These are phyloP conservation scores for Furcasterigmium sp. DNA, from an alignment of 2,329 filamentous ascomycete species.

Conservation along the genomic window DNA sequence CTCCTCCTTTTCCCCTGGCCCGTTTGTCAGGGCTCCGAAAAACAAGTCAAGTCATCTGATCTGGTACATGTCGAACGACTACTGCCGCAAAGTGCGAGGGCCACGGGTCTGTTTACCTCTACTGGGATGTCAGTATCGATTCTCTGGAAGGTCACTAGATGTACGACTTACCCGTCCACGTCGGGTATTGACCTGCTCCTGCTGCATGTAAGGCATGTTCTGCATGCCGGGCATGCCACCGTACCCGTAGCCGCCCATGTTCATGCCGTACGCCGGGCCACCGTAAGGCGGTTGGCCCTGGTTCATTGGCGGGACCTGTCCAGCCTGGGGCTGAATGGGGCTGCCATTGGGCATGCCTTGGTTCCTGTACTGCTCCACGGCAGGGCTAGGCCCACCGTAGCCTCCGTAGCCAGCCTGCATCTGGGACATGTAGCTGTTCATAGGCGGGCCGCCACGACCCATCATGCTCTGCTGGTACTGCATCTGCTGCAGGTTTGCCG, in stretches of 20 bases:
- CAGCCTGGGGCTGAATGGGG: slow-evolving; percentile 40
- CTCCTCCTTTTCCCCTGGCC: too few species aligned
- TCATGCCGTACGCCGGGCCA: slow-evolving; percentile 44
- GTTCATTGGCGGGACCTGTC: slow-evolving; percentile 35
- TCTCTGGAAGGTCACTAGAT: too few species aligned
- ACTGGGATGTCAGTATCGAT: too few species aligned
- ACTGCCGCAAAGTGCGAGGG: too few species aligned
- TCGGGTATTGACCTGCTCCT: slow-evolving; percentile 50
- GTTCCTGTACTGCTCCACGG: slow-evolving; percentile 52
- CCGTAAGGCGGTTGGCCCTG: slow-evolving; percentile 35
- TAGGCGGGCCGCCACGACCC: slow-evolving; percentile 44
- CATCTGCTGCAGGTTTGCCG: slow-evolving; percentile 47
- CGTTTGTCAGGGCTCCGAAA: too few species aligned
- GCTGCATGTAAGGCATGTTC: slow-evolving; percentile 48
- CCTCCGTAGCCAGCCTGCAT: slow-evolving; percentile 52
- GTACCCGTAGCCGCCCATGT: slow-evolving; percentile 33
- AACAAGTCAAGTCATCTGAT: too few species aligned
- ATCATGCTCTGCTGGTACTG: slow-evolving; percentile 57
- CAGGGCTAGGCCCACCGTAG: slow-evolving; percentile 42
- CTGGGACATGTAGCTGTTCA: slow-evolving; percentile 51
- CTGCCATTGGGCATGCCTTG: slow-evolving; percentile 45
- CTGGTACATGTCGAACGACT: too few species aligned
- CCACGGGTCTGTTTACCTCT: too few species aligned
- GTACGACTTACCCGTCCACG: slow-evolving; percentile 50
- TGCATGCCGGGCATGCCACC: slow-evolving; percentile 27